A percentile compares a stretch with the other conserved stretches of the same genome.
These are phyloP conservation scores for Paspalum notatum DNA, from an alignment of 176 grass and related monocot genomes.

Conservation along the genomic window DNA sequence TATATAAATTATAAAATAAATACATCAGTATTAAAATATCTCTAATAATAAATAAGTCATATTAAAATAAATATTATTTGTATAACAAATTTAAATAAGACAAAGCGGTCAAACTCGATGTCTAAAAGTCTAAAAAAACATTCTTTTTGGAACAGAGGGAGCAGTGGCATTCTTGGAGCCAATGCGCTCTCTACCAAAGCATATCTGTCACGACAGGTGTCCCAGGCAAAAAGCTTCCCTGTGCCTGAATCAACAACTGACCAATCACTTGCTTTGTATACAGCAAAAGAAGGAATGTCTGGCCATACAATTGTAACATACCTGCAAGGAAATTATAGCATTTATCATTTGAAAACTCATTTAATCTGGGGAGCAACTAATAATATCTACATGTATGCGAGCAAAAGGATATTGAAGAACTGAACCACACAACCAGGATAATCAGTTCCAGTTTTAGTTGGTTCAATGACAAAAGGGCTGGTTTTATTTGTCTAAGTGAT, in stretches of 20 bases:
- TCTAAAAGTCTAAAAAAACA: no score
- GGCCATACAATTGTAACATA: constrained; percentile 96
- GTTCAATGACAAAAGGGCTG: not conserved
- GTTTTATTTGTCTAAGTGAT: not conserved
- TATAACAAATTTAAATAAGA: no score
- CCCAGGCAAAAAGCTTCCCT: constrained; percentile 96
- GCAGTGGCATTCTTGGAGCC: constrained; percentile 83
- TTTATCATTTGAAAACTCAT: constrained; percentile 10
- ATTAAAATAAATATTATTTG: no score
- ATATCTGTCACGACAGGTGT: constrained; percentile 92
- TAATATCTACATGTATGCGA: not conserved
- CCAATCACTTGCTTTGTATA: constrained; percentile 98
- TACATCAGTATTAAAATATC: no score
- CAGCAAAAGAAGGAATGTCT: constrained; percentile 89
- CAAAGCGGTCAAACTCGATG: no score
- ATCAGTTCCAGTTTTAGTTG: not conserved
- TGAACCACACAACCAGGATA: not conserved
- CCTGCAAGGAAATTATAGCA: constrained; percentile 58
- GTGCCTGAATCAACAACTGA: constrained; percentile 93
- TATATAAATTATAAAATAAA: no score
- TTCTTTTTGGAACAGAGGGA: no score
- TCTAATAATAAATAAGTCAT: no score
- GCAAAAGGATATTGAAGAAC: not conserved
- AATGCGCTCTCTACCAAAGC: constrained; percentile 88
- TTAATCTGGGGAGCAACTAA: constrained; percentile 17